phyloP scores from a whole-genome alignment of 2,329 filamentous ascomycete species.

The Phialemoniopsis sp. region DNA sequence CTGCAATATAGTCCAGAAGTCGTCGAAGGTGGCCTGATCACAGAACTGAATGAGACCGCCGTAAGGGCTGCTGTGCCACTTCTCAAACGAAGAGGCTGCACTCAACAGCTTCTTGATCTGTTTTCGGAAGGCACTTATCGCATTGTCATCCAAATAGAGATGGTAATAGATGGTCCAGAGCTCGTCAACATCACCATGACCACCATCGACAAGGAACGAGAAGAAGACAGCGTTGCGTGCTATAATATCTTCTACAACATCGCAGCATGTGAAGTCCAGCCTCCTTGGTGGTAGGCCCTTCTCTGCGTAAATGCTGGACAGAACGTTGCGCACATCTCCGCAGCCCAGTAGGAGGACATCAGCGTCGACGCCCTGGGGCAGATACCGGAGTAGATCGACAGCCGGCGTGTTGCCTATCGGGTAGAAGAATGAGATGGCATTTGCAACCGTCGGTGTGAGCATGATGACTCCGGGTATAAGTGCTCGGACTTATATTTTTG shows the following conservation, averaged over 20 bases:
- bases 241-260: slow-evolving; percentile 41
- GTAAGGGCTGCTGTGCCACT: slow-evolving; percentile 42
- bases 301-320: slow-evolving; percentile 47
- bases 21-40: slow-evolving; percentile 37
- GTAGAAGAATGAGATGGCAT: slow-evolving; percentile 29
- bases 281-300: slow-evolving; percentile 31
- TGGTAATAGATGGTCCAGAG: slow-evolving; percentile 56
- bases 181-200: slow-evolving; percentile 14
- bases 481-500: too few relatives aligned
- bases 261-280: slow-evolving; percentile 54
- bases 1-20: slow-evolving; percentile 34
- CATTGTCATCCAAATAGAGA: slow-evolving; percentile 33
- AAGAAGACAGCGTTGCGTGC: slow-evolving; percentile 53
- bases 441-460: slow-evolving; percentile 30
- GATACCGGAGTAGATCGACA: slow-evolving; percentile 36
- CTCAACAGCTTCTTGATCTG: slow-evolving; percentile 39
- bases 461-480: slow-evolving; percentile 15
- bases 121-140: slow-evolving; percentile 26
- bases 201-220: slow-evolving; percentile 42
- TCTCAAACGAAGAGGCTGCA: slow-evolving; percentile 27
- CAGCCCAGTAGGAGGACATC: slow-evolving; percentile 50
- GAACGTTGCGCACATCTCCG: slow-evolving; percentile 51
- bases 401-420: slow-evolving; percentile 53
- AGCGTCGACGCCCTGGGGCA: slow-evolving; percentile 45
- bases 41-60: slow-evolving; percentile 41